A percentile compares a stretch with the other conserved stretches of the same genome.
These are phyloP conservation scores for Rhypophila decipiens DNA, from an alignment of 495 filamentous ascomycete species.

Conservation along the genomic window DNA sequence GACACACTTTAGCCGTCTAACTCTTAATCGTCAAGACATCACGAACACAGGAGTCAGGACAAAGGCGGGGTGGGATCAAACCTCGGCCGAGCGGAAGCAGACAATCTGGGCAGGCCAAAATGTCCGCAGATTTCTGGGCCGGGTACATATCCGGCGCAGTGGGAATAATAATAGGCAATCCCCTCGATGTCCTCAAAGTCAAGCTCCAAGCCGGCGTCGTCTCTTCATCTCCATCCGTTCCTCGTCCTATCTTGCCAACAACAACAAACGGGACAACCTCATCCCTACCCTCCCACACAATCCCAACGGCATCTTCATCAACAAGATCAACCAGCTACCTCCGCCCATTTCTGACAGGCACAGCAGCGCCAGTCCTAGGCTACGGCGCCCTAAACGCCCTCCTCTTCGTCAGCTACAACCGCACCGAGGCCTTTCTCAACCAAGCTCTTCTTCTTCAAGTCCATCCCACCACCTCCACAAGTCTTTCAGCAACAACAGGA, in stretches of 20 bases:
- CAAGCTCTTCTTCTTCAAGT: constrained; percentile 10
- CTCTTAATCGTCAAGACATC: too few relatives aligned
- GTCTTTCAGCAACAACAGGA: background rate
- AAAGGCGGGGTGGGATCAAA: too few relatives aligned
- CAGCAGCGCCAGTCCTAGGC: constrained; percentile 74
- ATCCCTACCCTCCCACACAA: constrained; percentile 62
- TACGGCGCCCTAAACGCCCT: constrained; percentile 87
- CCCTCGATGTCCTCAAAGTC: constrained; percentile 81
- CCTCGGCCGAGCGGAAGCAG: background rate
- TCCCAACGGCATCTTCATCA: constrained; percentile 64
- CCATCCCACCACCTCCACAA: constrained; percentile 2
- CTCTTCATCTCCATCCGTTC: constrained; percentile 6
- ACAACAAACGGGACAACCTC: background rate
- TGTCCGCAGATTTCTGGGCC: constrained; percentile 82
- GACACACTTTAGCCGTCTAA: too few relatives aligned
- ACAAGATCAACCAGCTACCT: constrained; percentile 24
- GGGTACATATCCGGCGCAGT: constrained; percentile 78
- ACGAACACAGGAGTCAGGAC: too few relatives aligned
- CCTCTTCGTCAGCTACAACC: constrained; percentile 81
- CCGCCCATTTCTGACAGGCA: constrained; percentile 47
- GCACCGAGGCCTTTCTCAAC: constrained; percentile 54
- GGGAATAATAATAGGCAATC: constrained; percentile 82
- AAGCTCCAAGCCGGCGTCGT: constrained; percentile 56
- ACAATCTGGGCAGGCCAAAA: constrained; percentile 18
- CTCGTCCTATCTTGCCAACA: background rate